Evolutionary conservation across 768 basidiomycete species (phyloP).

Genomic region (Suillus placidus): DNA sequence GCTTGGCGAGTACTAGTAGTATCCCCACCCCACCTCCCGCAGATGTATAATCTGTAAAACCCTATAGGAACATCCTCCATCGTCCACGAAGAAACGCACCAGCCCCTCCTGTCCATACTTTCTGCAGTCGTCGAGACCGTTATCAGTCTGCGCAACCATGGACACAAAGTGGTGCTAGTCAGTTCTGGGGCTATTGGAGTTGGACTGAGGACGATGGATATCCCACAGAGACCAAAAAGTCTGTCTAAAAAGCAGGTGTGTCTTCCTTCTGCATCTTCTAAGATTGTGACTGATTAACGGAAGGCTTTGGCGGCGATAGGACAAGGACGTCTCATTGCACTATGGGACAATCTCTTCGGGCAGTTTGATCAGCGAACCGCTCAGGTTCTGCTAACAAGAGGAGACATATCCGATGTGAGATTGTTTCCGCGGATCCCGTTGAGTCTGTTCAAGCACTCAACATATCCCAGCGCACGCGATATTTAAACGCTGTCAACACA

Average conservation of each 20-base stretch:
- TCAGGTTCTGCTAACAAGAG: constrained; percentile 90
- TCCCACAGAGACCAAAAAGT: constrained; percentile 78
- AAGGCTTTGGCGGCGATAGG: constrained; percentile 97
- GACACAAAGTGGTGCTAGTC: constrained; percentile 94
- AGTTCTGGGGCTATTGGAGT: constrained; percentile 98
- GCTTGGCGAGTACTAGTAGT: constrained; percentile 56
- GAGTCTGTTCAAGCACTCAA: constrained; percentile 8
- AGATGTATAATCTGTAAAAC: constrained; percentile 18
- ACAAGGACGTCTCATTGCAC: constrained; percentile 91
- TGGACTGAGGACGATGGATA: constrained; percentile 88
- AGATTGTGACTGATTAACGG: constrained; percentile 25
- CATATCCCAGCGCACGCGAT: constrained; percentile 77
- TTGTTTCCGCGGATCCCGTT: constrained; percentile 9
- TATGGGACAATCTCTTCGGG: constrained; percentile 97
- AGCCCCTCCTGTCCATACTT: constrained; percentile 87
- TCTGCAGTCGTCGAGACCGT: constrained; percentile 94
- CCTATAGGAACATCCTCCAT: constrained; percentile 86
- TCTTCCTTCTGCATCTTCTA: constrained; percentile 6
- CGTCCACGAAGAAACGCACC: constrained; percentile 91
- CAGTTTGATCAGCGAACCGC: constrained; percentile 95
- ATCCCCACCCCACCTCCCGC: constrained; percentile 10
- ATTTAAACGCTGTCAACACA: constrained; percentile 96
- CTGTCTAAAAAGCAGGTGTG: constrained; percentile 89
- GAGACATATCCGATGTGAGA: constrained; percentile 94
- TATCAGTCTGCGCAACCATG: constrained; percentile 69